phyloP scores from a whole-genome alignment of 2,329 filamentous ascomycete genomes.

The Fusarium decemcellulare region DNA sequence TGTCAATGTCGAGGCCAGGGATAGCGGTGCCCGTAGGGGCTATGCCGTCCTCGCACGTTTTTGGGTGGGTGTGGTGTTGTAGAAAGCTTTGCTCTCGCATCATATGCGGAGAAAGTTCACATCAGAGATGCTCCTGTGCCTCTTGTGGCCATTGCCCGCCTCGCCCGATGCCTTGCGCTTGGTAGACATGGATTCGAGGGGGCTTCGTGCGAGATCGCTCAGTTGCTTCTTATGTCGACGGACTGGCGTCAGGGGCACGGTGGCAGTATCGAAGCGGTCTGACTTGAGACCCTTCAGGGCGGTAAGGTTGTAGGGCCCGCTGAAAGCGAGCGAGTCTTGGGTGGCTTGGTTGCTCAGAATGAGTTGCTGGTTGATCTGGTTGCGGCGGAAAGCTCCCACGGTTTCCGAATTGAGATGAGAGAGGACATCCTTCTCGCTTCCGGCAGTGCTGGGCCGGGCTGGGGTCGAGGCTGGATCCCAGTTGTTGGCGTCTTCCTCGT shows the following conservation, averaged over 20 bases:
- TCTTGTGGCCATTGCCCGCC: constrained; percentile 63
- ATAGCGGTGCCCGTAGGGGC: constrained; percentile 49
- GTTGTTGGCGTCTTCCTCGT: constrained; percentile 68
- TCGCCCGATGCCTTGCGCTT: constrained; percentile 70
- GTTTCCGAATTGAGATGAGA: constrained; percentile 77
- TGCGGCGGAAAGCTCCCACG: constrained; percentile 84
- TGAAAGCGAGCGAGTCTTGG: constrained; percentile 73
- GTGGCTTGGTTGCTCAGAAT: constrained; percentile 73
- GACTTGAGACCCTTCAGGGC: constrained; percentile 75
- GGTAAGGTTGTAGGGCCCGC: constrained; percentile 71
- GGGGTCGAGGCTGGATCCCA: constrained; percentile 68
- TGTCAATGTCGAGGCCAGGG: constrained; percentile 58
- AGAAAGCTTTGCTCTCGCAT: constrained; percentile 36
- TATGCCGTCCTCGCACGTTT: constrained; percentile 65
- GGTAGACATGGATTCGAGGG: constrained; percentile 62
- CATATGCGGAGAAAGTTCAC: constrained; percentile 64
- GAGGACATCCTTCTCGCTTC: constrained; percentile 61
- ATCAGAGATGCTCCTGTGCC: constrained; percentile 72
- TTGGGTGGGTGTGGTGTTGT: constrained; percentile 26
- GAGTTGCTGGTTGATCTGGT: constrained; percentile 73
- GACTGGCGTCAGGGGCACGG: constrained; percentile 77
- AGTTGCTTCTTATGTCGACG: constrained; percentile 69
- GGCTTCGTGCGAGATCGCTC: constrained; percentile 63
- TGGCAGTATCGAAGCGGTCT: constrained; percentile 75
- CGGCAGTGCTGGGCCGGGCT: constrained; percentile 62